Evolutionary conservation across 2,329 filamentous ascomycete genomes (phyloP).

Genomic region (Fusarium vanettenii): DNA sequence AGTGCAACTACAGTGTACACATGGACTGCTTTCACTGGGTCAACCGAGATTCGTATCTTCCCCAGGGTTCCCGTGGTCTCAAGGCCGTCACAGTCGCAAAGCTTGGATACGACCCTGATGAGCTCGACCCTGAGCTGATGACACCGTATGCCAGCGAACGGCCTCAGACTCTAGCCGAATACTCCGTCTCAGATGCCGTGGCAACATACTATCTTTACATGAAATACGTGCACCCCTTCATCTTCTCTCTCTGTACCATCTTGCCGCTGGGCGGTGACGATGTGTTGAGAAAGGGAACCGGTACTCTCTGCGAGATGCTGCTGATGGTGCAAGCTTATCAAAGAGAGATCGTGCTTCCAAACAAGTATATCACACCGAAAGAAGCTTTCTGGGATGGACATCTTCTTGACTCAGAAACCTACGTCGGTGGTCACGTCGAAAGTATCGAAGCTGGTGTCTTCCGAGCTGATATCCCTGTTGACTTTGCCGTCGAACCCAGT

Average conservation of each 20-base stretch:
- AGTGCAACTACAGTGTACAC: slow-evolving; percentile 94
- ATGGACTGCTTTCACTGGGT: slow-evolving; percentile 99
- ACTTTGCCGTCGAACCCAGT: slow-evolving; percentile 88
- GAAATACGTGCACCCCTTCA: slow-evolving; percentile 99
- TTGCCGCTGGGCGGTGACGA: slow-evolving; percentile 93
- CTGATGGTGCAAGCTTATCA: slow-evolving; percentile 98
- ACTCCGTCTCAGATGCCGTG: slow-evolving; percentile 98
- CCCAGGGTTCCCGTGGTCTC: slow-evolving; percentile 94
- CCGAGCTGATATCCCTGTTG: slow-evolving; percentile 92
- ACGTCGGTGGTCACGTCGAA: slow-evolving; percentile 97
- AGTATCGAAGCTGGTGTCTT: slow-evolving; percentile 99
- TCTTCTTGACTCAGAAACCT: slow-evolving; percentile 95
- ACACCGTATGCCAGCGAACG: slow-evolving; percentile 89
- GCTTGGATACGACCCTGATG: slow-evolving; percentile 97
- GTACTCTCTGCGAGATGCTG: slow-evolving; percentile 99
- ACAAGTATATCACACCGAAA: slow-evolving; percentile 92
- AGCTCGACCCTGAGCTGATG: slow-evolving; percentile 98
- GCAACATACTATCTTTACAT: slow-evolving; percentile 99
- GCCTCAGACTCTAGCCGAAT: slow-evolving; percentile 94
- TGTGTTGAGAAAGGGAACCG: slow-evolving; percentile 92
- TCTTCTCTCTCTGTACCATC: slow-evolving; percentile 98
- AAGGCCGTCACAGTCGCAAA: slow-evolving; percentile 99
- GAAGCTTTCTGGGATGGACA: slow-evolving; percentile 98
- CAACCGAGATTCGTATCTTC: slow-evolving; percentile 96
- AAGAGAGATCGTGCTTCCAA: slow-evolving; percentile 90